Conservation (phyloP, 2,329 filamentous ascomycete genomes). For the Ceratocystis ficicola region DNA sequence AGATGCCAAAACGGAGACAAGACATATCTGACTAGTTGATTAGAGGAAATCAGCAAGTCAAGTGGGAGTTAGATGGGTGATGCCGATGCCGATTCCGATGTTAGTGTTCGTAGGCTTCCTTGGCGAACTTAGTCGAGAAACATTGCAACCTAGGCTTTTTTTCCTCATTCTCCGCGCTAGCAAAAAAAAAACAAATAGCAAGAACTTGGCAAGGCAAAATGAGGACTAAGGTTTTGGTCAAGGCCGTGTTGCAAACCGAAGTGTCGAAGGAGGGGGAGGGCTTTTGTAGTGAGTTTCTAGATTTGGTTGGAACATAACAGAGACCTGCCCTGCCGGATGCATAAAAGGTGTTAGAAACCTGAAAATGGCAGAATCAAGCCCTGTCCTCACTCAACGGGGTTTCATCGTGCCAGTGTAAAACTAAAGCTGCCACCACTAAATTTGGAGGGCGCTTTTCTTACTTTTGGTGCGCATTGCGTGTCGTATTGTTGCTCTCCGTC, state of each 20-base stretch:
- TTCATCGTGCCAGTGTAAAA: not conserved
- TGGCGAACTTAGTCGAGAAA: constrained; percentile 9
- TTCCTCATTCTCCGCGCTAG: not conserved
- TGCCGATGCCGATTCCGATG: not conserved
- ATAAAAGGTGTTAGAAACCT: too few species aligned
- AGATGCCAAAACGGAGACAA: not conserved
- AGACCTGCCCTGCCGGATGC: too few species aligned
- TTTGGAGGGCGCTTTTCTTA: not conserved
- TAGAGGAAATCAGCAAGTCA: not conserved
- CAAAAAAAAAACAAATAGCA: not conserved
- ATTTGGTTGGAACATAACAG: too few species aligned
- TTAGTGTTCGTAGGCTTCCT: constrained; percentile 3
- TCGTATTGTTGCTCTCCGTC: not conserved
- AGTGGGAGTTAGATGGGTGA: constrained; percentile 2
- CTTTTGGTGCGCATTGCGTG: not conserved
- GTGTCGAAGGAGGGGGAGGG: too few species aligned
- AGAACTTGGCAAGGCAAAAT: not conserved
- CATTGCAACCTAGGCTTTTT: not conserved
- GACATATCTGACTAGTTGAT: not conserved
- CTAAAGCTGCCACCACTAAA: too few species aligned
- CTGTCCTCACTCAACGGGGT: not conserved
- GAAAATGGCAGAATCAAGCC: too few species aligned
- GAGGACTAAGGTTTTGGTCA: too few species aligned
- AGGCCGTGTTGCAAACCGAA: too few species aligned
- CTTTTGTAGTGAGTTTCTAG: too few species aligned